Base-by-base conservation (phyloP, 2,329 filamentous ascomycete genomes). In the Shiraia sp. region DNA sequence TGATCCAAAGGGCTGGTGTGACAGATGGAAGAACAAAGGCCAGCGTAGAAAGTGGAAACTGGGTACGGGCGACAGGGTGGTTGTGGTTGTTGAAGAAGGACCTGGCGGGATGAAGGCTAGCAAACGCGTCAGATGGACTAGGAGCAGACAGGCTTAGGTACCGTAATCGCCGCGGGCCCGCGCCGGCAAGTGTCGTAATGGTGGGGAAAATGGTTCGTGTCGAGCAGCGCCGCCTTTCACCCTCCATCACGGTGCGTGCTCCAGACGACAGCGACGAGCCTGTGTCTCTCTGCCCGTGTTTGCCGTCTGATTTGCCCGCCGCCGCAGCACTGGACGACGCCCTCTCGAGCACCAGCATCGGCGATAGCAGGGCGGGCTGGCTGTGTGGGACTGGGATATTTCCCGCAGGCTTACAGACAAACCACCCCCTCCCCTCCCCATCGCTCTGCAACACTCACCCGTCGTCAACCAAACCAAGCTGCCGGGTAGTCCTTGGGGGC, bases 371-470 rank as follows among this genome's bases (percentile, higher is more conserved):
- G 8, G 15, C 8, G n/a, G 12, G 8, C 27, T 14, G 27, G 8
- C 27, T 7, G 12, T 29, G n/a, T 14, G 27, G 3, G 2, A 10
- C 30, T 23, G 31, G n/a, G n/a, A n/a, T n/a, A n/a, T n/a, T n/a
- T n/a, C 37, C 37, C 22, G n/a, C 22, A 31, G 37, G 45, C 48
- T 48, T 45, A 41, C 43, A 37, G 37, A 32, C 39, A 35, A 39
- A n/a, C n/a, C n/a, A n/a, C n/a, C n/a, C n/a, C n/a, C n/a, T n/a
- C 35, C 25, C 36, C 39, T 32, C 47, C 51, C 51, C 46, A 56
- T 57, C 55, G 51, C 46, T 46, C 45, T 55, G 56, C 51, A 53
- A 51, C 50, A n/a, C 53, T 49, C 45, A 44, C 36, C 47, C 45
- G 53, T 45, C 45, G 50, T 44, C 42, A 35, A 49, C 39, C 38